These are phyloP conservation scores for Uronychia setigera DNA, from an alignment of 73 alveolate genomes.

Conservation along the genomic window DNA sequence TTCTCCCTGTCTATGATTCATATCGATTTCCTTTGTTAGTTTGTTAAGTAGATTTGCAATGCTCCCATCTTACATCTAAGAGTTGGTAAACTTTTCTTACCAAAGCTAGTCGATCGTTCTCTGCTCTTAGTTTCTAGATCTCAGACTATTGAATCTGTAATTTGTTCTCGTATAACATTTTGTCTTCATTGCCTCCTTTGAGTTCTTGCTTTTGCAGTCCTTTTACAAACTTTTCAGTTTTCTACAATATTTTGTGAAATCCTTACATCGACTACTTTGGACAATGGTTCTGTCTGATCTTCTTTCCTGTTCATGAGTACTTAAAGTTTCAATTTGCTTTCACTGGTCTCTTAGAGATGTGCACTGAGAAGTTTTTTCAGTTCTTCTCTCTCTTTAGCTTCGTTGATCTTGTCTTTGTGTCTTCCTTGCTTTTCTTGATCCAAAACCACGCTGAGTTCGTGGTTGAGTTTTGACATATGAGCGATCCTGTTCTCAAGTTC, in stretches of 20 bases:
- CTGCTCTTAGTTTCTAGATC: not conserved
- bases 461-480: not conserved
- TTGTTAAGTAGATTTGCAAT: not conserved
- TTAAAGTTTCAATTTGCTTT: not conserved
- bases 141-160: not conserved
- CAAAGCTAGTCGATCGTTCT: not conserved
- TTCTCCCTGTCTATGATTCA: not conserved
- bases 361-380: not conserved
- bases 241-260: not conserved
- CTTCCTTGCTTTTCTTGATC: not conserved
- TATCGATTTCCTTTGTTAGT: not conserved
- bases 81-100: not conserved
- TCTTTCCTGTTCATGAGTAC: not conserved
- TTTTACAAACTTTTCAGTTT: not conserved
- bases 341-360: not conserved
- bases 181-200: not conserved
- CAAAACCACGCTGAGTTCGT: not conserved
- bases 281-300: not conserved
- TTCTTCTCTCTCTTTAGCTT: not conserved
- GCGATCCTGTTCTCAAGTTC: not conserved
- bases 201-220: not conserved
- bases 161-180: not conserved
- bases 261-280: not conserved
- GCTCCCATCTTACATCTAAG: not conserved
- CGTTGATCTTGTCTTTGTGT: not conserved